These are phyloP conservation scores for Arthrobotrys iridis DNA, from an alignment of 2,329 filamentous ascomycete species.

Conservation along the genomic window DNA sequence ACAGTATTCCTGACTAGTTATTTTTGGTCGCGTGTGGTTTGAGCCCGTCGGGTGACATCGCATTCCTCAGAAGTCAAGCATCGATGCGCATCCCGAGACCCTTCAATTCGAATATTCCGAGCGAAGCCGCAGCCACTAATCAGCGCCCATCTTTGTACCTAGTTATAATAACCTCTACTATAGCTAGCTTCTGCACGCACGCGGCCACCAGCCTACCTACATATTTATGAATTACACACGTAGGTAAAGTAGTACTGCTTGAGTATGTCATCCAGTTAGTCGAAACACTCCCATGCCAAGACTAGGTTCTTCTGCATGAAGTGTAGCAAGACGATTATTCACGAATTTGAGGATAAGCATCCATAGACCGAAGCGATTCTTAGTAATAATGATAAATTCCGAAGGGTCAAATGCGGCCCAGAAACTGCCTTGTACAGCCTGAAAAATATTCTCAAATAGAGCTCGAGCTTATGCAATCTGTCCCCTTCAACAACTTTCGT, in stretches of 20 bases:
- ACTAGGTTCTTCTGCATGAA: not conserved
- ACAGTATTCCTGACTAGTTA: not conserved
- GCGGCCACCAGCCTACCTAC: too few species aligned
- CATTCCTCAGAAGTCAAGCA: constrained; percentile 14
- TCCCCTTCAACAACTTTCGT: constrained; percentile 14
- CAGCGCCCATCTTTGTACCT: not conserved
- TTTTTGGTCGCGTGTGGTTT: constrained; percentile 18
- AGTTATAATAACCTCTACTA: not conserved
- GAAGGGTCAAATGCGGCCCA: not conserved
- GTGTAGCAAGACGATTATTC: not conserved
- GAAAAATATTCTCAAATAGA: constrained; percentile 4
- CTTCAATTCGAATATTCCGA: not conserved
- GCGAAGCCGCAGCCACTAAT: constrained; percentile 33
- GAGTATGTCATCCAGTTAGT: not conserved
- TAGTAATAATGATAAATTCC: constrained; percentile 10
- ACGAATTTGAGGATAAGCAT: not conserved
- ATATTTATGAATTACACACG: too few species aligned
- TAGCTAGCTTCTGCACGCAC: not conserved
- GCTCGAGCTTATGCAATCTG: constrained; percentile 44
- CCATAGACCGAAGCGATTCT: not conserved
- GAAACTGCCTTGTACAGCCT: constrained; percentile 6
- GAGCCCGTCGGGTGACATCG: constrained; percentile 25
- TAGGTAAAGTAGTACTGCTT: too few species aligned
- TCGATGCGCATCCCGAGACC: not conserved
- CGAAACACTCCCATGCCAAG: too few species aligned